Evolutionary conservation across 1,284 basidiomycete genomes (phyloP).

Genomic region (Moniliella sp.): DNA sequence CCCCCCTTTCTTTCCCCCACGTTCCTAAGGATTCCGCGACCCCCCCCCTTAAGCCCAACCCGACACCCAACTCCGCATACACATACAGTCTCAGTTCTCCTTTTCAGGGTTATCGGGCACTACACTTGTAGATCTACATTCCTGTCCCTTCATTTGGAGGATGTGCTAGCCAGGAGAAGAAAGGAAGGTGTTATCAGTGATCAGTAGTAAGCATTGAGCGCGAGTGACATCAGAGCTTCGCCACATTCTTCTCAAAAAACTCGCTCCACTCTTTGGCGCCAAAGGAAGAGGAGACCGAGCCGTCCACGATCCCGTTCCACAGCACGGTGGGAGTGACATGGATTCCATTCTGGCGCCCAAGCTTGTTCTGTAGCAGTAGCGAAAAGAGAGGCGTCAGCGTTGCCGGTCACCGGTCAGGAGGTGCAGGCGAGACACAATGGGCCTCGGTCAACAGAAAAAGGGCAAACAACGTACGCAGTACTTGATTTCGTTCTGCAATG

Average conservation of each 20-base stretch:
- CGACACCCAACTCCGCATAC: too few relatives aligned
- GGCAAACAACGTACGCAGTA: conserved; percentile 40
- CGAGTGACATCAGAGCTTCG: too few relatives aligned
- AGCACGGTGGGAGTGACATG: conserved; percentile 68
- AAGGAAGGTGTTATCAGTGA: too few relatives aligned
- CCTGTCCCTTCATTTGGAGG: too few relatives aligned
- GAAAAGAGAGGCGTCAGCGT: not conserved
- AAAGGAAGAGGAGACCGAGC: conserved; percentile 62
- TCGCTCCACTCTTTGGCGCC: conserved; percentile 61
- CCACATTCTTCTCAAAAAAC: conserved; percentile 51
- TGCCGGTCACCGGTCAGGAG: not conserved
- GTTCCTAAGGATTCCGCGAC: too few relatives aligned
- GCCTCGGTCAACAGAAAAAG: conserved; percentile 1
- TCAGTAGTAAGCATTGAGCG: too few relatives aligned
- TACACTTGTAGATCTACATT: too few relatives aligned
- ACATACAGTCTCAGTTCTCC: too few relatives aligned
- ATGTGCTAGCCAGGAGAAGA: too few relatives aligned
- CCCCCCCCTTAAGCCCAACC: too few relatives aligned
- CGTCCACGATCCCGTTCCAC: conserved; percentile 48
- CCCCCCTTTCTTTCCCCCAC: too few relatives aligned
- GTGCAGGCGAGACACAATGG: conserved; percentile 32
- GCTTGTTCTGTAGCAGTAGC: conserved; percentile 45
- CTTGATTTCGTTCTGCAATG: conserved; percentile 61
- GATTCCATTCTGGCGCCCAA: conserved; percentile 68
- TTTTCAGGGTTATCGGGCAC: too few relatives aligned